Evolutionary conservation across 2,329 filamentous ascomycete species (phyloP), one percentile per base, ranked within the genome.

Genomic region (Ophiostoma sp.): DNA sequence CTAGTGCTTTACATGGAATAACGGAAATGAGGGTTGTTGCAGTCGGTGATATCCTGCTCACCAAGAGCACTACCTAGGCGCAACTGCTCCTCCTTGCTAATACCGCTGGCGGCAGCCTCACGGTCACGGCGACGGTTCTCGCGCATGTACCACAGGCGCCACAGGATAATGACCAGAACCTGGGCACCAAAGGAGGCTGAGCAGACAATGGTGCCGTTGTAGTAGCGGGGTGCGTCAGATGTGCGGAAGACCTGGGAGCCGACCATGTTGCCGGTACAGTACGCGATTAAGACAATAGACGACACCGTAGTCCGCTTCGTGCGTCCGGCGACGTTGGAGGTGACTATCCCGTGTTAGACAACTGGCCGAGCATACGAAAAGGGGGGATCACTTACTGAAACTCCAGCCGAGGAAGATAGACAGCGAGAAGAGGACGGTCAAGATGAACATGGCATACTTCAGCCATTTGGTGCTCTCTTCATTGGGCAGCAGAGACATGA

Each of bases 71-170:
- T 11, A 38, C 52, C 52, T 27, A 38, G 27, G 14, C 27, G 27
- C 52, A 58, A 27, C 11, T 38, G 52, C 52, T 58, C 52, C 52
- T 58, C 52, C 52, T 58, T 55, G 49, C 49, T 55, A n/a, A 55
- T n/a, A 11, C 49, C 49, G 27, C n/a, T 9, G 18, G n/a, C 49
- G 11, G 49, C 49, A 27, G 49, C 49, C n/a, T 55, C 49, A 8
- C 49, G 49, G n/a, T 27, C 49, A 8, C 49, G 49, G 49, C n/a
- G 49, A 9, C 49, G n/a, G n/a, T 55, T 55, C n/a, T 55, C 49
- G 7, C 49, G 49, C 49, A 55, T 55, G n/a, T 55, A 55, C 49
- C 49, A 55, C 3, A 55, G 49, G 27, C n/a, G 49, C 49, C 49
- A 55, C n/a, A 55, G n/a, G 8, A 55, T 55, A 1, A 55, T 27